phyloP scores from a whole-genome alignment of 441 rosid species.

The Daphne laureola region DNA sequence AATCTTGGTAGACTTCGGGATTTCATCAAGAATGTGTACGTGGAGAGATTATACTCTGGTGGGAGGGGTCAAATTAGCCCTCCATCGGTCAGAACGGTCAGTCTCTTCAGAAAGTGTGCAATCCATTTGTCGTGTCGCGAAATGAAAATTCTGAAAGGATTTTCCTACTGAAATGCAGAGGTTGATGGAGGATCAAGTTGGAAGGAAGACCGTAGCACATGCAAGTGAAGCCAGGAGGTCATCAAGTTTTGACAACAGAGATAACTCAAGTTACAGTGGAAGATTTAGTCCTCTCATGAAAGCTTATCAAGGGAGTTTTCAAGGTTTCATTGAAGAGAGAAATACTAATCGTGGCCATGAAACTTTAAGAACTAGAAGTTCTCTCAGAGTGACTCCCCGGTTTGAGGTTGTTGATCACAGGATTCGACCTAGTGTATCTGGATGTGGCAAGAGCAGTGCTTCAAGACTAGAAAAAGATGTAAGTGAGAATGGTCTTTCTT shows the following conservation, averaged over 20 bases:
- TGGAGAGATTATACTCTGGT: conserved; percentile 54
- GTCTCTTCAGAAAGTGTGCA: background rate
- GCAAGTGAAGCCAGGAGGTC: conserved; percentile 35
- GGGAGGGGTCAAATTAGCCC: conserved; percentile 34
- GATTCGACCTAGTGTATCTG: conserved; percentile 37
- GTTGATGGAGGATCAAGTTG: conserved; percentile 31
- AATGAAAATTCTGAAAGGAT: conserved; percentile 4
- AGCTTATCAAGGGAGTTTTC: conserved; percentile 33
- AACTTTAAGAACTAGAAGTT: conserved; percentile 38
- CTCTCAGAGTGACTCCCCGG: conserved; percentile 40
- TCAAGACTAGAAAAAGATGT: conserved; percentile 28
- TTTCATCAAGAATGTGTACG: conserved; percentile 79
- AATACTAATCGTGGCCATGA: conserved; percentile 36
- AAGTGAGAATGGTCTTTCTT: conserved; percentile 23
- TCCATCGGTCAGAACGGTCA: conserved; percentile 48
- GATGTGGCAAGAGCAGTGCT: conserved; percentile 23
- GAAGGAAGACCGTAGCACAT: conserved; percentile 25
- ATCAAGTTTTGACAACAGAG: conserved; percentile 29
- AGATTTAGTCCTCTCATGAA: conserved; percentile 28
- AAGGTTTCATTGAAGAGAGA: conserved; percentile 42
- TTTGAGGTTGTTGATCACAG: conserved; percentile 92
- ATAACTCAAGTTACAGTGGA: conserved; percentile 19
- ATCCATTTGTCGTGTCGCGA: background rate
- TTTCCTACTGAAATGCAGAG: conserved; percentile 26
- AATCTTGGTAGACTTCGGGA: conserved; percentile 66